Evolutionary conservation across 257 asterid species (phyloP).

Genomic region (Nicotiana sylvestris): DNA sequence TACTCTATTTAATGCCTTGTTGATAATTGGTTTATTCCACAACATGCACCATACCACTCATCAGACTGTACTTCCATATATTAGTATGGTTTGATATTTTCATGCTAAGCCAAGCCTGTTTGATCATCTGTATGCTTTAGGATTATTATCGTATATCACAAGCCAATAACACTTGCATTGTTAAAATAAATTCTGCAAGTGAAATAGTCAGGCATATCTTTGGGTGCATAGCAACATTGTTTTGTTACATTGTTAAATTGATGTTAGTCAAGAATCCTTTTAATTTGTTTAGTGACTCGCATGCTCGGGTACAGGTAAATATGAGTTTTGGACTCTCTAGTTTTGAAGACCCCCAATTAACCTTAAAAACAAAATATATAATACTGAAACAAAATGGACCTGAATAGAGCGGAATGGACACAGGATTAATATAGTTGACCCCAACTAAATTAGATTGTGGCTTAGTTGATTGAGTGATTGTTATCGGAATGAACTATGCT

Average conservation of each 20-base stretch:
- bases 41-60: background rate
- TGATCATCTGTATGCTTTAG: background rate
- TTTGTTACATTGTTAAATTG: background rate
- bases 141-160: background rate
- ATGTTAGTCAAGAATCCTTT: background rate
- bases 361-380: background rate
- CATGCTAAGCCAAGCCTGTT: background rate
- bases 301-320: background rate
- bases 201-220: background rate
- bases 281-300: background rate
- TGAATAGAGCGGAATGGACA: background rate
- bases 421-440: background rate
- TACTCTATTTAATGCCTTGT: background rate
- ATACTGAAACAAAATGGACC: background rate
- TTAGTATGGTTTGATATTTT: background rate
- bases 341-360: background rate
- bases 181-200: background rate
- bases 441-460: background rate
- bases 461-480: background rate
- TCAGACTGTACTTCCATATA: background rate
- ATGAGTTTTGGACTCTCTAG: background rate
- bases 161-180: background rate
- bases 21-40: conserved; percentile 5
- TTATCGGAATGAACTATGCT: background rate
- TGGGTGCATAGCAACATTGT: background rate